Conservation (phyloP, 768 basidiomycete species). For the Lanmaoa pseudosensibilis region DNA sequence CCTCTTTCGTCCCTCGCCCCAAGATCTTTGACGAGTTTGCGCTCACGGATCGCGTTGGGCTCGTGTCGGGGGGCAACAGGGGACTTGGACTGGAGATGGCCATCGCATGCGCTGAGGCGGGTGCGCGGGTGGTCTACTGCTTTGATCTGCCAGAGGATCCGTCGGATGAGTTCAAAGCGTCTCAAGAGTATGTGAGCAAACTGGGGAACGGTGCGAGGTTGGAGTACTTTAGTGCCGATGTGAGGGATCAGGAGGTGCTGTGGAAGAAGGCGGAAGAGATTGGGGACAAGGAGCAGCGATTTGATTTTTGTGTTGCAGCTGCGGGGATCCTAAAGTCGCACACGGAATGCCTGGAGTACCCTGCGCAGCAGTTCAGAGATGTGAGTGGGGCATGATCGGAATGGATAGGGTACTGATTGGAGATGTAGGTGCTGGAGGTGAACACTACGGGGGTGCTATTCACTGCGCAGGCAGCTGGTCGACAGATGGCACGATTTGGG, state of each 20-base stretch:
- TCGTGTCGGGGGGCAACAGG: slow-evolving; percentile 64
- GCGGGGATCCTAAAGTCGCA: slow-evolving; percentile 68
- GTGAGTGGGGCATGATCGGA: slow-evolving; percentile 33
- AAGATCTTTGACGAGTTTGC: slow-evolving; percentile 63
- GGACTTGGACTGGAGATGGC: slow-evolving; percentile 87
- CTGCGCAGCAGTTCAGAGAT: slow-evolving; percentile 62
- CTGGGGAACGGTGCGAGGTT: slow-evolving; percentile 44
- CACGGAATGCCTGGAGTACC: slow-evolving; percentile 65
- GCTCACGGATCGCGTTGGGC: slow-evolving; percentile 54
- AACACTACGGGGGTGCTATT: slow-evolving; percentile 64
- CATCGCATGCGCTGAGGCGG: slow-evolving; percentile 68
- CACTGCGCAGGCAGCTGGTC: slow-evolving; percentile 60
- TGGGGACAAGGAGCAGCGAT: slow-evolving; percentile 62
- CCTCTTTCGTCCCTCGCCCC: slow-evolving; percentile 36
- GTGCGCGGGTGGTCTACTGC: slow-evolving; percentile 68
- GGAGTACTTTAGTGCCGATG: slow-evolving; percentile 67
- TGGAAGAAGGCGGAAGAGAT: slow-evolving; percentile 62
- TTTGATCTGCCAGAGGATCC: slow-evolving; percentile 59
- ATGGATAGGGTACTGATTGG: neutral
- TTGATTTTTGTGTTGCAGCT: slow-evolving; percentile 78
- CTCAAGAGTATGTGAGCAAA: slow-evolving; percentile 49
- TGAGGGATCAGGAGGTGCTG: slow-evolving; percentile 58
- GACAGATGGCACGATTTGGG: slow-evolving; percentile 53
- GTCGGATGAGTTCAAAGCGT: slow-evolving; percentile 56
- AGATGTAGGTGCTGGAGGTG: slow-evolving; percentile 56